phyloP scores from a whole-genome alignment of 345 rosid genomes.

The Eucalyptus marginata region DNA sequence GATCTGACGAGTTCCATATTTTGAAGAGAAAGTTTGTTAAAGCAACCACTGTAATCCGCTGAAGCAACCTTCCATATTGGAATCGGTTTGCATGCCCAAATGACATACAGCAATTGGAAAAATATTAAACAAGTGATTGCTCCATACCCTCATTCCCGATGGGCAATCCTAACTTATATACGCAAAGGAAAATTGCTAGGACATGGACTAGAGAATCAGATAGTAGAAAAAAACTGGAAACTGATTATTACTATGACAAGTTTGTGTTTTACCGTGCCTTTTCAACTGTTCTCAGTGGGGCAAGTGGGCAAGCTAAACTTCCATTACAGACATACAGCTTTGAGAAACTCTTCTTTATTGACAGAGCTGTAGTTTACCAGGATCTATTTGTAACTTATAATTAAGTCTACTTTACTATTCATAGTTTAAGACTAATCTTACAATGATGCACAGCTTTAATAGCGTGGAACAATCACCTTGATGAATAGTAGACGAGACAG shows the following conservation, averaged over 20 bases:
- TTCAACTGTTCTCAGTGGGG: not conserved
- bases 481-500: not conserved
- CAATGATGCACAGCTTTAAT: not conserved
- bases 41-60: not conserved
- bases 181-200: not conserved
- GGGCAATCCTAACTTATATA: not conserved
- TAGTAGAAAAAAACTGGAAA: not conserved
- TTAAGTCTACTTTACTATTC: not conserved
- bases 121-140: not conserved
- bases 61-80: not conserved
- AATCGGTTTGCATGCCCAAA: not conserved
- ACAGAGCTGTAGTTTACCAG: not conserved
- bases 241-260: not conserved
- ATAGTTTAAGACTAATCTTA: not conserved
- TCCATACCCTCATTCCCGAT: not conserved
- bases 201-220: not conserved
- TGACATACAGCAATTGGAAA: not conserved
- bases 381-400: not conserved
- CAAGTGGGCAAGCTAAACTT: not conserved
- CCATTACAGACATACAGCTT: not conserved
- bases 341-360: not conserved
- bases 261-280: not conserved
- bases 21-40: not conserved
- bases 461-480: not conserved
- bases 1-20: not conserved